These are phyloP conservation scores for Scutellaria minor DNA, from an alignment of 257 asterid species.

Conservation along the genomic window DNA sequence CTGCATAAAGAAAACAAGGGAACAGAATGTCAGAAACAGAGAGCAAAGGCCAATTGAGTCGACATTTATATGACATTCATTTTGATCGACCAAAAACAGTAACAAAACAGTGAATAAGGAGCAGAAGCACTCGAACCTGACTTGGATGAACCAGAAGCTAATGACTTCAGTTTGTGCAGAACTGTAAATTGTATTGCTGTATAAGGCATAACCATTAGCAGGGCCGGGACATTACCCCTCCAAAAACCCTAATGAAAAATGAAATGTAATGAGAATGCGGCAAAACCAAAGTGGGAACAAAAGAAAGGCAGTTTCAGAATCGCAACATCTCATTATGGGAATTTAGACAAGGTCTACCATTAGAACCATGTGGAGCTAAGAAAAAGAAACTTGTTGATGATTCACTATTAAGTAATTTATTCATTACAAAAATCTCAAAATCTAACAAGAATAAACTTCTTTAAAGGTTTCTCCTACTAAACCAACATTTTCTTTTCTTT, in stretches of 20 bases:
- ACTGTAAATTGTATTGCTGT: constrained; percentile 91
- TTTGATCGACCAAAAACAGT: constrained; percentile 6
- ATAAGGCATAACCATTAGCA: constrained; percentile 97
- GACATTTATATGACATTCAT: neutral
- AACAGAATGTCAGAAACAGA: constrained; percentile 22
- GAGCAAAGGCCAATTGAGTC: neutral
- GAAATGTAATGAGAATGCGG: constrained; percentile 14
- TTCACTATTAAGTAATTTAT: neutral
- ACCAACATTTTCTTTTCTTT: neutral
- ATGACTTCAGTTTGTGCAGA: constrained; percentile 74
- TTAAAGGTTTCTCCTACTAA: neutral
- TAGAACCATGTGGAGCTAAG: constrained; percentile 1
- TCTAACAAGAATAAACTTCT: neutral
- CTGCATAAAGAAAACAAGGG: constrained; percentile 53
- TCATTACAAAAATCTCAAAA: constrained; percentile 7
- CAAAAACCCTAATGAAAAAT: constrained; percentile 73
- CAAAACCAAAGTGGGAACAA: neutral
- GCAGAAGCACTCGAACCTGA: constrained; percentile 56
- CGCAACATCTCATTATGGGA: constrained; percentile 4
- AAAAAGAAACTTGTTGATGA: neutral
- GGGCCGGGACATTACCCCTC: constrained; percentile 97
- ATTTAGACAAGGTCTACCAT: neutral
- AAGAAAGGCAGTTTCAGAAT: neutral
- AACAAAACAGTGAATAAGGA: neutral
- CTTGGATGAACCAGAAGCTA: constrained; percentile 88